Conservation (phyloP, 495 filamentous ascomycete species). For the Bathelium albidoporum region DNA sequence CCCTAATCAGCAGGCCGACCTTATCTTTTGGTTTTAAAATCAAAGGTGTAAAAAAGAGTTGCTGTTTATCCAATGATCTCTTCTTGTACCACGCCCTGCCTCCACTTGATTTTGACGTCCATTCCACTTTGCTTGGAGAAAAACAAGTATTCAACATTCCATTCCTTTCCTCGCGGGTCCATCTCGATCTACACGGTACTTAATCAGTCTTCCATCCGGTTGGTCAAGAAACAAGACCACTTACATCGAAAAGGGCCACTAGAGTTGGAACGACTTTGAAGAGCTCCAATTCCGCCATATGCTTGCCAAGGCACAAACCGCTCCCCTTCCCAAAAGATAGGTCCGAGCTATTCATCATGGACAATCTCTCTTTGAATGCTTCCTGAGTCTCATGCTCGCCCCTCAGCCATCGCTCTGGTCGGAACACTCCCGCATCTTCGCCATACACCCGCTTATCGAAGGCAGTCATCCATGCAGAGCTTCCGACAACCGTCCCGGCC, state of each 20-base stretch:
- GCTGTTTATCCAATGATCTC: background rate
- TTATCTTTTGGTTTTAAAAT: no score
- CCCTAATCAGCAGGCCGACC: no score
- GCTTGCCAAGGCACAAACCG: background rate
- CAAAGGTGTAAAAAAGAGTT: background rate
- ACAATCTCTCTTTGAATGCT: background rate
- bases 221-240: background rate
- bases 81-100: background rate
- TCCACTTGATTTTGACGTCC: background rate
- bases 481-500: background rate
- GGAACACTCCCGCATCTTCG: background rate
- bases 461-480: background rate
- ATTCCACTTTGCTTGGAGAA: background rate
- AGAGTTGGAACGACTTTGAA: background rate
- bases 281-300: background rate
- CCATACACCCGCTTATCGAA: background rate
- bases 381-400: background rate
- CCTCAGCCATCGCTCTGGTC: background rate
- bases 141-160: background rate
- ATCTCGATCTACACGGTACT: background rate
- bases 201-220: background rate
- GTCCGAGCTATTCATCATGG: background rate
- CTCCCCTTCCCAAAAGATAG: background rate
- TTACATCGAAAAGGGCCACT: background rate
- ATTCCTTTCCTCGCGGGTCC: background rate